Conservation (phyloP, 352 stramenopile genomes). For the Phytophthora sojae region DNA sequence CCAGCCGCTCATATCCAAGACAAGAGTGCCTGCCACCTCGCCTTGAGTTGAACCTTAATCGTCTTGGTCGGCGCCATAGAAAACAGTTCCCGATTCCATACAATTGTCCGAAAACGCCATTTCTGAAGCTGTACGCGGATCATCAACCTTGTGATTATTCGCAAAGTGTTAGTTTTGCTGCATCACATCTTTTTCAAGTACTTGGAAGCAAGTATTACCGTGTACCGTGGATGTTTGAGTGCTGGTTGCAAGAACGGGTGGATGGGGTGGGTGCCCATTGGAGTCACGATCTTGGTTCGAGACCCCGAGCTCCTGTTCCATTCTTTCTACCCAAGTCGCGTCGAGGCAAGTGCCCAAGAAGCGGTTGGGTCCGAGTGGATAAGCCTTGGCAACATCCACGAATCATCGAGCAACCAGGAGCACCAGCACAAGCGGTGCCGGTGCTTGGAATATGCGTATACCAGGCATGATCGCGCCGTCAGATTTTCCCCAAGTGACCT, state of each 20-base stretch:
- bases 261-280: slow-evolving; percentile 26
- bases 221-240: slow-evolving; percentile 31
- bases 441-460: slow-evolving; percentile 8
- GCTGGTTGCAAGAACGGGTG: slow-evolving; percentile 49
- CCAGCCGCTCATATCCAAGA: slow-evolving; percentile 46
- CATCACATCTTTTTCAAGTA: neutral
- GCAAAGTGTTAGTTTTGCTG: neutral
- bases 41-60: slow-evolving; percentile 17
- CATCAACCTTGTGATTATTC: slow-evolving; percentile 21
- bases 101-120: slow-evolving; percentile 2
- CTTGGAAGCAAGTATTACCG: neutral
- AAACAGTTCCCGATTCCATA: slow-evolving; percentile 4
- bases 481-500: no score
- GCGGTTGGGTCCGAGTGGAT: slow-evolving; percentile 34
- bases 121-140: slow-evolving; percentile 19
- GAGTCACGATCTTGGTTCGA: slow-evolving; percentile 26
- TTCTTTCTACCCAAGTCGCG: slow-evolving; percentile 38
- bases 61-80: slow-evolving; percentile 34
- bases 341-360: slow-evolving; percentile 56
- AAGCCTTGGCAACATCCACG: neutral
- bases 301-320: slow-evolving; percentile 26
- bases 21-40: slow-evolving; percentile 26
- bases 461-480: slow-evolving; percentile 21
- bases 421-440: no score
- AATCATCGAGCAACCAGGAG: no score